Evolutionary conservation across 495 filamentous ascomycete genomes (phyloP), one percentile per base, ranked within the genome.

Genomic region (Aspergillus saccharolyticus): DNA sequence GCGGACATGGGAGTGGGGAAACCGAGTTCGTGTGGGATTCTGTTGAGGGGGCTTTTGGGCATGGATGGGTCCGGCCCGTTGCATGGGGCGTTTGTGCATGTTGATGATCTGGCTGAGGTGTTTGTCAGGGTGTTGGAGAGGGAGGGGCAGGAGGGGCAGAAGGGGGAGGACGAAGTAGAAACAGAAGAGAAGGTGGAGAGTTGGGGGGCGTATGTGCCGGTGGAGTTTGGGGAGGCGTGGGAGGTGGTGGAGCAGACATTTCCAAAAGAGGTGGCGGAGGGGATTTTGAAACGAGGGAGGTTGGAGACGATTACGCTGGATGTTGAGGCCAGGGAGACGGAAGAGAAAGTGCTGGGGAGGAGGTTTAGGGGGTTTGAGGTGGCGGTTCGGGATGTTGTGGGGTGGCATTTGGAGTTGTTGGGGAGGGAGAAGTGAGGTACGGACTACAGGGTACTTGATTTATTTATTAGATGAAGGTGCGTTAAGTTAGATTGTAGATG

Each of bases 321-420:
- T 6, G 59, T 77, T 42, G 75, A 80, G 62, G 61, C 73, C 18
- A 75, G 64, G 42, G 46, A 69, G 42, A 78, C 78, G 8, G n/a
- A n/a, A n/a, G 70, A 77, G 53, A 65, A 69, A 43, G 63, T 67
- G 2, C 74, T 81, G 58, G 74, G 73, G 1, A 70, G 78, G 58
- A 70, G 71, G 45, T 74, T 77, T 49, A 50, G 57, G 21, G 66
- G 68, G 33, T 78, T 73, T 59, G 75, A 75, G 59, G 73, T 78
- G 57, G 74, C 76, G 54, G 71, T 82, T 9, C 68, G 69, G 22
- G 72, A 68, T 59, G 63, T 71, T 2, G 66, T 73, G 14, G 62
- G 59, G 30, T 72, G 76, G 21, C 61, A 61, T 30, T 50, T 66
- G 25, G 57, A 61, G 30, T 24, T 12, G 14, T 10, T 51, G 44